Percentiles rank a stretch among this genome's conserved stretches.
Evolutionary conservation across 352 stramenopile species (phyloP).

Genomic region (Globisporangium recalcitrans): DNA sequence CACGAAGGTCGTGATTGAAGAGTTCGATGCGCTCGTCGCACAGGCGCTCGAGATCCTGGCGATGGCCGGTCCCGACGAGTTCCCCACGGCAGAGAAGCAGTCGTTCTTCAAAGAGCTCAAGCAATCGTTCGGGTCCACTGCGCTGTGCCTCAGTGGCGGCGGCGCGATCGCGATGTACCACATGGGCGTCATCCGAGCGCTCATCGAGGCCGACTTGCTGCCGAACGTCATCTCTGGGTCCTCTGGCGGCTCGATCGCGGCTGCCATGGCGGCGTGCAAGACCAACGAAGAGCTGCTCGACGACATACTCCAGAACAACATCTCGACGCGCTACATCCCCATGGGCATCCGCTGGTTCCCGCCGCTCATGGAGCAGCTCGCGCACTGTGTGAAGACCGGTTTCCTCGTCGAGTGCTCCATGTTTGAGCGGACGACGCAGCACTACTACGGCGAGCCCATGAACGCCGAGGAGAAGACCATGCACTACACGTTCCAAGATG

Average conservation of each 20-base stretch:
- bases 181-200: slow-evolving; percentile 86
- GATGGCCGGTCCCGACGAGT: slow-evolving; percentile 21
- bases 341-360: slow-evolving; percentile 75
- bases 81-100: slow-evolving; percentile 39
- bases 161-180: slow-evolving; percentile 94
- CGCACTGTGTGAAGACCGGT: slow-evolving; percentile 84
- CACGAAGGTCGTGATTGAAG: slow-evolving; percentile 55
- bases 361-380: slow-evolving; percentile 75
- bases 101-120: slow-evolving; percentile 55
- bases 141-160: slow-evolving; percentile 89
- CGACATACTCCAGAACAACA: slow-evolving; percentile 43
- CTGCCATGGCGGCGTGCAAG: slow-evolving; percentile 81
- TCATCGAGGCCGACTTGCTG: slow-evolving; percentile 83
- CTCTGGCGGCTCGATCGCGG: slow-evolving; percentile 88
- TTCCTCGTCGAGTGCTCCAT: slow-evolving; percentile 84
- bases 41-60: slow-evolving; percentile 41
- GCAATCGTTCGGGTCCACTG: slow-evolving; percentile 86
- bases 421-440: slow-evolving; percentile 85
- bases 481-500: slow-evolving; percentile 92
- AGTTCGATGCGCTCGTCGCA: slow-evolving; percentile 44
- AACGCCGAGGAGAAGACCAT: slow-evolving; percentile 36
- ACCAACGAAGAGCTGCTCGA: slow-evolving; percentile 76
- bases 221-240: slow-evolving; percentile 92
- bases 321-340: slow-evolving; percentile 50
- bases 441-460: slow-evolving; percentile 87